Evolutionary conservation across 2,329 filamentous ascomycete genomes (phyloP).

Genomic region (Epichloe bromicola): DNA sequence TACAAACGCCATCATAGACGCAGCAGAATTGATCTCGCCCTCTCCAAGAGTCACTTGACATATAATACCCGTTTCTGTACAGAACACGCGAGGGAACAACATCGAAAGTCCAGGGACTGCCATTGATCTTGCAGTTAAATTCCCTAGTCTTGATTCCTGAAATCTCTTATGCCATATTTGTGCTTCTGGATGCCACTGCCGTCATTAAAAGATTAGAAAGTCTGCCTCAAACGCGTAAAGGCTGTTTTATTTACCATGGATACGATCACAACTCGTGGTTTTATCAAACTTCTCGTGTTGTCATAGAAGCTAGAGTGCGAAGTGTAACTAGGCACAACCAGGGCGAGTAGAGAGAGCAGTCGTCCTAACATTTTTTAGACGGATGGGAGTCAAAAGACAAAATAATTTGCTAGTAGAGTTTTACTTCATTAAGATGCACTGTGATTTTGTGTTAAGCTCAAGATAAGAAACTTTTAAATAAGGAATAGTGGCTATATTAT

Average conservation of each 20-base stretch:
- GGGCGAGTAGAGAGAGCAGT: not conserved
- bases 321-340: not conserved
- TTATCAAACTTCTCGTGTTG: not conserved
- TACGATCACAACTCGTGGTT: constrained; percentile 27
- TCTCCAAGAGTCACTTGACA: constrained; percentile 60
- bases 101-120: constrained; percentile 51
- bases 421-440: not conserved
- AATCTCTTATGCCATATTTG: constrained; percentile 46
- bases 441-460: not conserved
- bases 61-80: constrained; percentile 43
- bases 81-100: constrained; percentile 51
- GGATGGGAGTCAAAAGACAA: not conserved
- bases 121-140: constrained; percentile 44
- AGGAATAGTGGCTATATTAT: not conserved
- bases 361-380: not conserved
- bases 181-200: constrained; percentile 50
- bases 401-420: too few relatives aligned
- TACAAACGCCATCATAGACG: constrained; percentile 49
- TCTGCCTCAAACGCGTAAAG: constrained; percentile 2
- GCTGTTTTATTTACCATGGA: constrained; percentile 39
- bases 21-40: constrained; percentile 62
- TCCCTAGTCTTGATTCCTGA: constrained; percentile 30
- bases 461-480: not conserved
- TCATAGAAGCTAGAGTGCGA: not conserved
- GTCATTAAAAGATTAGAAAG: not conserved